phyloP scores from a whole-genome alignment of 768 basidiomycete genomes.

The Pleurotus citrinopileatus region DNA sequence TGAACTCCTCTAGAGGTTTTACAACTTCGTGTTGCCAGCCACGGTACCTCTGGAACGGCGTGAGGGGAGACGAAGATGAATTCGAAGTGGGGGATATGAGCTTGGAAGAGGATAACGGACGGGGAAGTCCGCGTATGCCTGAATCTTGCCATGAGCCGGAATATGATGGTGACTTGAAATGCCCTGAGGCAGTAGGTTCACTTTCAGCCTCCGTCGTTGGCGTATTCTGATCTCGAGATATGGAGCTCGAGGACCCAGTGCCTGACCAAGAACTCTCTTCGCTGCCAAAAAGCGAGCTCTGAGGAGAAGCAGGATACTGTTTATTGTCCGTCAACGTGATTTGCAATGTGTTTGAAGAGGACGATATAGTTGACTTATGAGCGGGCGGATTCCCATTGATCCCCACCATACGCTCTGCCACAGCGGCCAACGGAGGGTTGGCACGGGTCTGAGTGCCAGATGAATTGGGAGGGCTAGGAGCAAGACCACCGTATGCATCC shows the following conservation, averaged over 20 bases:
- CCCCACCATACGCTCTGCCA: slow-evolving; percentile 3
- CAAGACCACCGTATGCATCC: slow-evolving; percentile 7
- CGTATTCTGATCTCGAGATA: slow-evolving; percentile 37
- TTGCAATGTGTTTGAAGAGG: slow-evolving; percentile 9
- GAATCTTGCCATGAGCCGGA: slow-evolving; percentile 20
- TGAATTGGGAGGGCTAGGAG: slow-evolving; percentile 1
- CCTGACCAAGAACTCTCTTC: slow-evolving; percentile 35
- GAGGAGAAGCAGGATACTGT: slow-evolving; percentile 40
- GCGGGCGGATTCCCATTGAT: background rate
- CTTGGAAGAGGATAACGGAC: slow-evolving; percentile 13
- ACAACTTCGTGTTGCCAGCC: slow-evolving; percentile 65
- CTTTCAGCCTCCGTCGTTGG: slow-evolving; percentile 31
- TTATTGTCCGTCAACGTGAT: slow-evolving; percentile 13
- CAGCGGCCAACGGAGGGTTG: background rate
- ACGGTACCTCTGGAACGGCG: slow-evolving; percentile 45
- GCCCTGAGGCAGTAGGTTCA: background rate
- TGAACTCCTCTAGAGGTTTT: slow-evolving; percentile 56
- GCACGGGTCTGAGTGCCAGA: background rate
- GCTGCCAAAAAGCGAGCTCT: slow-evolving; percentile 45
- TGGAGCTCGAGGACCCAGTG: slow-evolving; percentile 38
- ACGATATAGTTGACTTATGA: background rate
- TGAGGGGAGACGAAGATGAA: slow-evolving; percentile 18
- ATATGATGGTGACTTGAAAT: background rate
- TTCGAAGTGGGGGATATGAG: slow-evolving; percentile 10
- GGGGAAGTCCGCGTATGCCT: background rate